Conservation (phyloP, 2,329 filamentous ascomycete genomes). For the Elsinoe arachidis region DNA sequence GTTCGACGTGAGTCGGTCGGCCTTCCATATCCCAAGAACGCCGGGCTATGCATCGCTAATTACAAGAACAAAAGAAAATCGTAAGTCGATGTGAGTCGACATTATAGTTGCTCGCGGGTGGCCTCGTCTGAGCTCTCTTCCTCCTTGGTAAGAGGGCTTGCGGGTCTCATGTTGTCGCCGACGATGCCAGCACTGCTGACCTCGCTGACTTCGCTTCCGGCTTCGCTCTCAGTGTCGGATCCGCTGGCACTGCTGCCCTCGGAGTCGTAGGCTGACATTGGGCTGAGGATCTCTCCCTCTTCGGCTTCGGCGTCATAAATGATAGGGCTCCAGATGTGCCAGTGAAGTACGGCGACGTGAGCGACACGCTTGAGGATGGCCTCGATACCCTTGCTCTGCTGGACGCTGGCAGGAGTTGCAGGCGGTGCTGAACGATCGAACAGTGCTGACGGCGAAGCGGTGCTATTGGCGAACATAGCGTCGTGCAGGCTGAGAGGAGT, state of each 20-base stretch:
- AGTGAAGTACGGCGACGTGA: conserved; percentile 78
- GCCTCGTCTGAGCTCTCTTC: not conserved
- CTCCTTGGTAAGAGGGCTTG: not conserved
- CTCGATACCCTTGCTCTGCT: conserved; percentile 16
- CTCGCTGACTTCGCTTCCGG: conserved; percentile 15
- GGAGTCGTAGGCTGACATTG: not conserved
- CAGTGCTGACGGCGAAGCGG: conserved; percentile 19
- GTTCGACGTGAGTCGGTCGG: not conserved
- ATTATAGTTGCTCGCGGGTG: not conserved
- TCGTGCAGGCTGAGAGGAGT: conserved; percentile 39
- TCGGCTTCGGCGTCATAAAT: conserved; percentile 46
- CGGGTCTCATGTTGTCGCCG: not conserved
- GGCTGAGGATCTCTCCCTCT: conserved; percentile 26
- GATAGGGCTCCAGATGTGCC: conserved; percentile 76
- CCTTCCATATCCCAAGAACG: not conserved
- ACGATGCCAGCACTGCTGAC: not conserved
- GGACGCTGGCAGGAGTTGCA: not conserved
- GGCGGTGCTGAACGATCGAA: conserved; percentile 15
- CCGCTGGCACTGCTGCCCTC: conserved; percentile 10
- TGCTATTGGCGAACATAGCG: conserved; percentile 26
- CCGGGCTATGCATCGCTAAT: conserved; percentile 10
- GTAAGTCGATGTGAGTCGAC: not conserved
- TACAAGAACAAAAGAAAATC: conserved; percentile 3
- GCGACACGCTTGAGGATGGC: conserved; percentile 70
- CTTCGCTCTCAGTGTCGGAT: conserved; percentile 14